Base-by-base conservation (phyloP, 2,329 filamentous ascomycete species). In the Xylariaceae sp. region DNA sequence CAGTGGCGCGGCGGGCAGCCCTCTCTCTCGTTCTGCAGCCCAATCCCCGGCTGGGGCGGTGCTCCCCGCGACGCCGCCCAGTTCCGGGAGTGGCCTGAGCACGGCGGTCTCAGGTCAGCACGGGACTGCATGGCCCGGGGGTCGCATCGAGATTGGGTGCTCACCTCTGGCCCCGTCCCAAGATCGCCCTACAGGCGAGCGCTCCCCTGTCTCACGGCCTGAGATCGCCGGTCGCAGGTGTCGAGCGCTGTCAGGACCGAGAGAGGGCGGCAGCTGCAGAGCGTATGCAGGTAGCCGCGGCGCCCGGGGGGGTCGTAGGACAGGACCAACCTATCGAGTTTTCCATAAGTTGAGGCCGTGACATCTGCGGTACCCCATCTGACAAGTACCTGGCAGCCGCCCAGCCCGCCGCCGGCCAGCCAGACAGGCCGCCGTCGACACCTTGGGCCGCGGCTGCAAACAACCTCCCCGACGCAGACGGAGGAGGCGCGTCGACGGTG, bases 71-170 rank as follows among this genome's bases (percentile, higher is more conserved):
- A n/a, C n/a, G n/a, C n/a, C n/a, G n/a, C n/a, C n/a, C n/a, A n/a
- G n/a, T n/a, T n/a, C n/a, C n/a, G n/a, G n/a, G n/a, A n/a, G n/a
- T n/a, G 24, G 24, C 15, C 15, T 26, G 5, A 26, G n/a, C 15
- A 26, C 24, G 15, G n/a, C 15, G 24, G 24, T 26, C 24, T 26
- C 24, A 26, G 24, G 6, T 13, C 24, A 8, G 29, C 12, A 30
- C 19, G 29, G 17, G 13, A n/a, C 27, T 29, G 18, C 27, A 29
- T 12, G 13, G 18, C 18, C 27, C 18, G 10, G 27, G 13, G n/a
- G 22, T 25, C n/a, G n/a, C 12, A 44, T 47, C 43, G 41, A 47
- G 43, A 47, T 47, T 47, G 41, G 37, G 9, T 27, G 24, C 23
- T 38, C 31, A 32, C 27, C 27, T n/a, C n/a, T 12, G 24, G 24